phyloP scores from a whole-genome alignment of 2,329 filamentous ascomycete species.

The Biscogniauxia mediterranea region DNA sequence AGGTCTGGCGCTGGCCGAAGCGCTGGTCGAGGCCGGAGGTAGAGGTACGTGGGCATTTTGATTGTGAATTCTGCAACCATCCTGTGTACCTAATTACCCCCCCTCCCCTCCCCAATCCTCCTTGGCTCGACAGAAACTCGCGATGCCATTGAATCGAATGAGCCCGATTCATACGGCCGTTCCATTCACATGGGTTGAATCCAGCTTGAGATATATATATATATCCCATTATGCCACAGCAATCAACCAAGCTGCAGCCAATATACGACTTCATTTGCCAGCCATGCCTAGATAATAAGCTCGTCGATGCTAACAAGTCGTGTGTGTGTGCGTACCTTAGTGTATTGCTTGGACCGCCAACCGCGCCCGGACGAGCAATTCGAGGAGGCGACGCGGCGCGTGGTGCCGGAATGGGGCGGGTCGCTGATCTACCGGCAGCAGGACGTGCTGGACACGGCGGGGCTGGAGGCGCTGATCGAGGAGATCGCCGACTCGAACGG shows the following conservation, averaged over 20 bases:
- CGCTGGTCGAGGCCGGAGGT: conserved; percentile 71
- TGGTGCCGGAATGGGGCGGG: conserved; percentile 58
- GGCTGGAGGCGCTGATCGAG: conserved; percentile 56
- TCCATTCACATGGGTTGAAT: too few species aligned
- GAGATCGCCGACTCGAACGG: conserved; percentile 58
- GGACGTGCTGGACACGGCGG: conserved; percentile 61
- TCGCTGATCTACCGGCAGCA: conserved; percentile 66
- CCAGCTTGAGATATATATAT: too few species aligned
- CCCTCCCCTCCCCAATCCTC: too few species aligned
- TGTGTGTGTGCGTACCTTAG: conserved; percentile 34
- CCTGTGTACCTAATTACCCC: too few species aligned
- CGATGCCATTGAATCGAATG: too few species aligned
- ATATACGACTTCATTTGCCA: too few species aligned
- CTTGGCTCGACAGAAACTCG: too few species aligned
- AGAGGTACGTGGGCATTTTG: conserved; percentile 42
- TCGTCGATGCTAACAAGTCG: neutral
- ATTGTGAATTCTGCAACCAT: too few species aligned
- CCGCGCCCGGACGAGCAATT: conserved; percentile 56
- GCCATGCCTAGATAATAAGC: too few species aligned
- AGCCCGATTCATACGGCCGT: too few species aligned
- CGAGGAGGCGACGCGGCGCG: conserved; percentile 55
- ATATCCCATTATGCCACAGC: too few species aligned
- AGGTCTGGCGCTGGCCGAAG: conserved; percentile 71
- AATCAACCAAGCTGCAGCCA: neutral
- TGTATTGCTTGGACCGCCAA: conserved; percentile 56